Percentiles rank a stretch among this genome's conserved stretches.
Conservation (phyloP, 306 rosid species). For the Acacia confusa region DNA sequence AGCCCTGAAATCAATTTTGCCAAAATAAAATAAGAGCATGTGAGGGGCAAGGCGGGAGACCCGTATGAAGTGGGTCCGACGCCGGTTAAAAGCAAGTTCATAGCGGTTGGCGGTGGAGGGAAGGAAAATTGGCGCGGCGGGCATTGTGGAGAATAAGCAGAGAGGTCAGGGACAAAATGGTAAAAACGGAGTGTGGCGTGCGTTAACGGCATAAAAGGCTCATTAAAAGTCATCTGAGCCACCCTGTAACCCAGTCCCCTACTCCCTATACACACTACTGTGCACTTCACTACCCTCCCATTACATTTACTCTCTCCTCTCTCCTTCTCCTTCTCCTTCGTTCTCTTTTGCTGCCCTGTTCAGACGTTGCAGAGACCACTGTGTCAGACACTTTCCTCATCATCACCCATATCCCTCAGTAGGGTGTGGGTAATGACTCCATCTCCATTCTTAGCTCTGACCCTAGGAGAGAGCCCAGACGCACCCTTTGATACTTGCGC, state of each 20-base stretch:
- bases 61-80: background rate
- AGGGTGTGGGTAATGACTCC: background rate
- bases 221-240: conserved; percentile 39
- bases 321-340: background rate
- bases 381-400: conserved; percentile 50
- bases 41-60: background rate
- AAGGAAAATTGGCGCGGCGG: background rate
- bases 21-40: background rate
- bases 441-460: background rate
- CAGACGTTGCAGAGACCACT: conserved; percentile 37
- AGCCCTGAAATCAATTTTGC: no score
- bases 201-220: conserved; percentile 46
- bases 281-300: background rate
- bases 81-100: background rate
- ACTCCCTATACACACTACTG: conserved; percentile 39
- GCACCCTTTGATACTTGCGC: conserved; percentile 68
- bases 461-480: background rate
- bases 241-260: conserved; percentile 68
- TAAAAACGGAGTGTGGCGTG: conserved; percentile 50
- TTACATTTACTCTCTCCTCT: background rate
- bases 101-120: background rate
- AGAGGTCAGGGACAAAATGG: conserved; percentile 39
- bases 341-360: conserved; percentile 26
- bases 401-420: conserved; percentile 21
- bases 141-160: background rate